phyloP scores from a whole-genome alignment of 2,329 filamentous ascomycete genomes.

The Cryphonectria japonica region DNA sequence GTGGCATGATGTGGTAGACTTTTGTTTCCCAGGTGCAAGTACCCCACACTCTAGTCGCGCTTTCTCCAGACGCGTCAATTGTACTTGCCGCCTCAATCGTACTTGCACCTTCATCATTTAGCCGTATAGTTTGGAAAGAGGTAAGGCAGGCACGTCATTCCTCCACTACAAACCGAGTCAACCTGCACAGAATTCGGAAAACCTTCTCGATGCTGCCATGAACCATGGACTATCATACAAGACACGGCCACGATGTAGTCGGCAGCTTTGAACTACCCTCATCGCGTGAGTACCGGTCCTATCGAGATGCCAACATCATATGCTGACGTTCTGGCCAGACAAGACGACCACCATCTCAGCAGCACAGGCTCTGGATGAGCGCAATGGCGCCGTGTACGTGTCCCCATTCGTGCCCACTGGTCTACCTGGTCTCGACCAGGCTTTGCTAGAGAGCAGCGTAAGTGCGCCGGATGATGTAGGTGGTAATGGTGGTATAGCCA shows the following conservation, averaged over 20 bases:
- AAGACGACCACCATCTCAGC: constrained; percentile 78
- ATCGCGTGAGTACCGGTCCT: constrained; percentile 51
- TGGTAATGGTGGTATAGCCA: constrained; percentile 62
- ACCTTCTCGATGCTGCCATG: background rate
- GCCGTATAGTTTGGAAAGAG: background rate
- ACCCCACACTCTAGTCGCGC: constrained; percentile 23
- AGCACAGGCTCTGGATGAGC: constrained; percentile 68
- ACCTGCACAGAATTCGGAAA: background rate
- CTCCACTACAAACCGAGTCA: background rate
- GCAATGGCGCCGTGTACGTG: constrained; percentile 55
- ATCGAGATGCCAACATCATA: background rate
- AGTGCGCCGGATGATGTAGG: constrained; percentile 25
- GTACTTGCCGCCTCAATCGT: constrained; percentile 1
- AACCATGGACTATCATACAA: constrained; percentile 60
- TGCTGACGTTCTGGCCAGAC: constrained; percentile 51
- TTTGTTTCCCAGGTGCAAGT: background rate
- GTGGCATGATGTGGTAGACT: background rate
- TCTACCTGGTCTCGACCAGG: constrained; percentile 55
- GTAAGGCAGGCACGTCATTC: background rate
- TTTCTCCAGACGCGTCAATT: constrained; percentile 16
- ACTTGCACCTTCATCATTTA: constrained; percentile 5
- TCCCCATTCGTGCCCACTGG: constrained; percentile 60
- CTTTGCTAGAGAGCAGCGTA: constrained; percentile 42
- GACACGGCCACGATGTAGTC: constrained; percentile 62
- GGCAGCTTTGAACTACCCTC: constrained; percentile 62